A percentile compares a stretch with the other conserved stretches of the same genome.
These are phyloP conservation scores for Botryobasidium botryosum DNA, from an alignment of 768 basidiomycete species.

Conservation along the genomic window DNA sequence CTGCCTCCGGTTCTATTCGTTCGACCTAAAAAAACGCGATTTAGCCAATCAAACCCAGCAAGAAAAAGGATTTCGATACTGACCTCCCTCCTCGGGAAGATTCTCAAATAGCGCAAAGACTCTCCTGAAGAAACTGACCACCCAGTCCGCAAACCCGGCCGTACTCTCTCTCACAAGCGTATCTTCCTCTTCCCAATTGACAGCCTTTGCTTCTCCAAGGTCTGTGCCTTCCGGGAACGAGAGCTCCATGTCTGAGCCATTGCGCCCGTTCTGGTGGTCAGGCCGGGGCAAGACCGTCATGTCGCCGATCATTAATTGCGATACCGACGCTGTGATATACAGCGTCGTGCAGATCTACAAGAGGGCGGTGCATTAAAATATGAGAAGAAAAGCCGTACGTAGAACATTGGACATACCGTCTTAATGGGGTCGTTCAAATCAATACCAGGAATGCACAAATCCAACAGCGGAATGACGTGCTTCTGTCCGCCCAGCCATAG, in stretches of 20 bases:
- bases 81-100: constrained; percentile 87
- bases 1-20: constrained; percentile 73
- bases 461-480: constrained; percentile 72
- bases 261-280: too few relatives aligned
- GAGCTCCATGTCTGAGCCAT: constrained; percentile 5
- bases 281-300: constrained; percentile 42
- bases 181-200: constrained; percentile 52
- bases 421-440: constrained; percentile 31
- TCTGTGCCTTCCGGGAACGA: constrained; percentile 1
- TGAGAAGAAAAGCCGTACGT: too few relatives aligned
- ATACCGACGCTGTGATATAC: constrained; percentile 57
- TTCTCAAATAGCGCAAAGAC: constrained; percentile 78
- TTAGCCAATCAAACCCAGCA: too few relatives aligned
- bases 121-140: constrained; percentile 56
- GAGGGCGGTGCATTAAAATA: too few relatives aligned
- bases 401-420: constrained; percentile 10
- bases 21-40: too few relatives aligned
- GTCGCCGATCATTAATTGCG: constrained; percentile 64
- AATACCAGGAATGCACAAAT: constrained; percentile 80
- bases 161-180: constrained; percentile 61
- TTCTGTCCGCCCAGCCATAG: constrained; percentile 79
- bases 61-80: too few relatives aligned
- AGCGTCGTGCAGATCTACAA: constrained; percentile 44
- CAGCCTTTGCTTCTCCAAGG: constrained; percentile 23
- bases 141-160: constrained; percentile 70